phyloP scores from a whole-genome alignment of 805 yeast genomes.

The Kodamaea leandrae region DNA sequence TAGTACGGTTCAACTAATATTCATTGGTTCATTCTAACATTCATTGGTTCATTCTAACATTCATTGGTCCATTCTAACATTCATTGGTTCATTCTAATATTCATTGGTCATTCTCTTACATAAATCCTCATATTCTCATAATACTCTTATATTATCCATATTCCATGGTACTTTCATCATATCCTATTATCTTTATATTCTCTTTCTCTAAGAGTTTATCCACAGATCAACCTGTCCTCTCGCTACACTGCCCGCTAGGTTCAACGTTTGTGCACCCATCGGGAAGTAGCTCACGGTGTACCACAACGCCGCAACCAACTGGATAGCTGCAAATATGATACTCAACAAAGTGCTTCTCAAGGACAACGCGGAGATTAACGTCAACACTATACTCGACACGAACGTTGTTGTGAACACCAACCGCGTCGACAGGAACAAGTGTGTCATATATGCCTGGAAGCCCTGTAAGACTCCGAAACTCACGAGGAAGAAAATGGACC shows the following conservation, averaged over 20 bases:
- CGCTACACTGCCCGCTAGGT: conserved; percentile 42
- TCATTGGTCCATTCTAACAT: too few relatives aligned
- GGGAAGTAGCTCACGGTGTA: conserved; percentile 48
- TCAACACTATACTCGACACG: conserved; percentile 38
- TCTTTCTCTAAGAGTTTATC: conserved; percentile 38
- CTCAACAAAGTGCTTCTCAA: conserved; percentile 39
- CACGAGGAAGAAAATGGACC: conserved; percentile 44
- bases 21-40: too few relatives aligned
- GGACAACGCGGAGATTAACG: conserved; percentile 35
- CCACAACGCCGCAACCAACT: conserved; percentile 42
- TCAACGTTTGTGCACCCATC: conserved; percentile 44
- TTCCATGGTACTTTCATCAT: too few relatives aligned
- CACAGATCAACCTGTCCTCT: conserved; percentile 44
- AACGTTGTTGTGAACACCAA: conserved; percentile 39
- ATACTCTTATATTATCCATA: too few relatives aligned
- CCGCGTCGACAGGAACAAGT: conserved; percentile 42
- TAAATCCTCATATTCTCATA: too few relatives aligned
- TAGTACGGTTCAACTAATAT: too few relatives aligned
- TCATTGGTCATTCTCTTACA: too few relatives aligned
- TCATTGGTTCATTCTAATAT: too few relatives aligned
- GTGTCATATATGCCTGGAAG: conserved; percentile 37
- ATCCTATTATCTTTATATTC: too few relatives aligned
- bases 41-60: too few relatives aligned
- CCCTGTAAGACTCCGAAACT: conserved; percentile 49
- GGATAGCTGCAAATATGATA: conserved; percentile 40